Base-by-base conservation (phyloP, 2,329 filamentous ascomycete species). In the Monosporascus sp. region DNA sequence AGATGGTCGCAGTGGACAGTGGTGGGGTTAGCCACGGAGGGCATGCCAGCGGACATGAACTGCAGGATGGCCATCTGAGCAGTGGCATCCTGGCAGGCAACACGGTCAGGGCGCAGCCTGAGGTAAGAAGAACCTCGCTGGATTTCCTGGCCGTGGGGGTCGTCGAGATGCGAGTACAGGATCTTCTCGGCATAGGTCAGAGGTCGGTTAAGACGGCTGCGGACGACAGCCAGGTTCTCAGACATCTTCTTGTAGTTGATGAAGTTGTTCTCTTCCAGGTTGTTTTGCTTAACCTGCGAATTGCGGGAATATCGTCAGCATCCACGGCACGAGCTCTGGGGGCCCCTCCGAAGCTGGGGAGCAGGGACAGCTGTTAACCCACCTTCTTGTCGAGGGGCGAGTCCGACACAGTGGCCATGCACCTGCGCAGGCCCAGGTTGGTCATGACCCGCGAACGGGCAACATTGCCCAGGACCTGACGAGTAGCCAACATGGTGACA, bases 171-270 rank as follows among this genome's bases (percentile, higher is more conserved):
- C 58, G 93, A 97, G 83, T 99, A 99, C 65, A 97, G 83, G 68
- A 99, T 92, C 85, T 99, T 99, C 84, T 99, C 94, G 72, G 91
- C 90, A 72, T 87, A 96, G 65, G 91, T 94, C 66, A 99, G 84
- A 63, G 94, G 94, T 65, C 90, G 87, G 79, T 96, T 96, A 62
- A 99, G 83, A 68, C 94, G 87, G 66, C 79, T 74, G 69, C 94
- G 89, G 64, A 99, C 94, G 73, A 99, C 85, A 67, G 85, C 80
- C 56, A 99, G 84, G 83, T 96, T 97, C 80, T 97, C 92, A 66
- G 89, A 91, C 91, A 97, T 97, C 84, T 97, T 97, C 84, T 90
- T 91, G 74, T 99, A 99, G 83, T 97, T 96, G 82, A 97, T 96
- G 82, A 90, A 97, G 83, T 95, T 94, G 74, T 83, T 84, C 74